Evolutionary conservation across 2,329 filamentous ascomycete species (phyloP).

Genomic region (Colletotrichum kahawae): DNA sequence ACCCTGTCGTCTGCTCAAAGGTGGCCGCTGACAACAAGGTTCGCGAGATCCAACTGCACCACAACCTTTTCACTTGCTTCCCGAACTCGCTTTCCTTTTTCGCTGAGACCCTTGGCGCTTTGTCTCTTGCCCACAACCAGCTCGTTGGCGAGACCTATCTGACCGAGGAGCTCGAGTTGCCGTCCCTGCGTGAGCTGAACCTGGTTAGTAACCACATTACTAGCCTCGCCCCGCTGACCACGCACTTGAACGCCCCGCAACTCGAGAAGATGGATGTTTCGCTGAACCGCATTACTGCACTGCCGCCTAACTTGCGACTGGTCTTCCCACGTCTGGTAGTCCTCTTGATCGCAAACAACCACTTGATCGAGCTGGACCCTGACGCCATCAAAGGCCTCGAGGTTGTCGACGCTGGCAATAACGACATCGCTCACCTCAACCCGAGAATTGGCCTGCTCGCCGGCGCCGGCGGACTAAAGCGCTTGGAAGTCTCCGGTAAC

Average conservation of each 20-base stretch:
- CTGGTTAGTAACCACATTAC: slow-evolving; percentile 77
- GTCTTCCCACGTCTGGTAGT: slow-evolving; percentile 74
- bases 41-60: slow-evolving; percentile 70
- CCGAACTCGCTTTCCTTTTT: slow-evolving; percentile 76
- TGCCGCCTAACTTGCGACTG: slow-evolving; percentile 68
- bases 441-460: slow-evolving; percentile 80
- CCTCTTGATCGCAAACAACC: slow-evolving; percentile 80
- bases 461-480: slow-evolving; percentile 62
- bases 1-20: slow-evolving; percentile 61
- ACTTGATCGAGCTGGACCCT: slow-evolving; percentile 73
- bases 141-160: slow-evolving; percentile 70
- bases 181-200: slow-evolving; percentile 78
- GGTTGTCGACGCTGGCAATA: slow-evolving; percentile 81
- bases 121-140: slow-evolving; percentile 80
- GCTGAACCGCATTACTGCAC: slow-evolving; percentile 76
- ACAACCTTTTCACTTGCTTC: slow-evolving; percentile 75
- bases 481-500: slow-evolving; percentile 83
- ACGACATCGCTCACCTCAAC: slow-evolving; percentile 83
- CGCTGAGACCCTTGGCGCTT: slow-evolving; percentile 69
- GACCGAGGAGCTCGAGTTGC: slow-evolving; percentile 69
- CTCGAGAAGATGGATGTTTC: slow-evolving; percentile 82
- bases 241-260: slow-evolving; percentile 72
- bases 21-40: slow-evolving; percentile 57
- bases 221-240: slow-evolving; percentile 69
- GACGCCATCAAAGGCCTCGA: slow-evolving; percentile 76